Base-by-base conservation (phyloP, 1,284 basidiomycete genomes). In the Abortiporus biennis region DNA sequence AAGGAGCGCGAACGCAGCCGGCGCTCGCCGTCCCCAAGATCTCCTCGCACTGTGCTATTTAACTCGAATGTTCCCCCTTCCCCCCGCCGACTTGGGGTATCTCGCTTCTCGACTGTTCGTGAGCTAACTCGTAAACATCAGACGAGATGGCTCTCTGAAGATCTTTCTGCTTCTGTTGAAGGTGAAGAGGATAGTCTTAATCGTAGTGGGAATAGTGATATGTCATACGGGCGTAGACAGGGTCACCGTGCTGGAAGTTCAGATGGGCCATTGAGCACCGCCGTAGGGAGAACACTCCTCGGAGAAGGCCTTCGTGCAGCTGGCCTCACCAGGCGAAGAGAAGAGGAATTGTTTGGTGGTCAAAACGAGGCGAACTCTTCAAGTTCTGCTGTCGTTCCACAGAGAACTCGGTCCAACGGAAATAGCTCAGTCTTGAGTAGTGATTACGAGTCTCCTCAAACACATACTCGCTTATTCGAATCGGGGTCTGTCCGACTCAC, bases 301-400 rank as follows among this genome's bases (percentile, higher is more conserved):
- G 74, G 80, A 2, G 82, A 86, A 58, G 76, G 79, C n/a, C 56
- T 88, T 41, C 70, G 78, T 42, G 82, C 84, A 2, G 84, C 85
- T 1, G 86, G 85, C 4, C 64, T 87, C 44, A 64, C 61, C 51
- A 72, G 65, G 44, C 54, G 62, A 29, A 58, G 56, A 33, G 61
- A 64, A 24, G 66, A 66, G 19, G 72, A 73, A 42, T 54, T 69
- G 8, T 75, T 76, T 40, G 44, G 37, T 36, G 20, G 48, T 43
- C 17, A 30, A 43, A 38, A 56, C 49, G 15, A 23, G 31, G 19
- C 27, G 32, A 9, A 13, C 12, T 17, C 30, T 24, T 21, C 19
- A n/a, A 16, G 19, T 23, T 40, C 15, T 30, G 42, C 41, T 17
- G 35, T 24, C 9, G 35, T 37, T 19, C 41, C 41, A 13, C 20